A percentile compares a stretch with the other conserved stretches of the same genome.
Evolutionary conservation across 75 land plant species (phyloP).

Genomic region (Isoetes taiwanensis): DNA sequence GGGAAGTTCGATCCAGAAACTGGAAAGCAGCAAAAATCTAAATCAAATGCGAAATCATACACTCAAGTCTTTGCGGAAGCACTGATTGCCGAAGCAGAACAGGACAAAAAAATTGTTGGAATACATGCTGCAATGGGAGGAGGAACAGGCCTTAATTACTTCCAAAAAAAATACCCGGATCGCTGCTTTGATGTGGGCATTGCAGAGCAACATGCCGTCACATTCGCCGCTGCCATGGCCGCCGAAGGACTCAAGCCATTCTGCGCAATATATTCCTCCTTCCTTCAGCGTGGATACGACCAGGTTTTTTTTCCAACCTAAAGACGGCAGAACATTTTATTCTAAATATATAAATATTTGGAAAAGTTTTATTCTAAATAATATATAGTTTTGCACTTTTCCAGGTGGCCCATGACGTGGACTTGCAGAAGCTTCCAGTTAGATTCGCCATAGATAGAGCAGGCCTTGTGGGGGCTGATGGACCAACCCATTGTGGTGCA

Average conservation of each 20-base stretch:
- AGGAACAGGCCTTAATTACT: slow-evolving; percentile 28
- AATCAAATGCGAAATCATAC: slow-evolving; percentile 10
- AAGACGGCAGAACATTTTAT: too few species aligned
- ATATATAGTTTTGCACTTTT: too few species aligned
- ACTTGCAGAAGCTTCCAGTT: slow-evolving; percentile 52
- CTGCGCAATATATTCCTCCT: slow-evolving; percentile 54
- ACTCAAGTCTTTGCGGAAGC: slow-evolving; percentile 26
- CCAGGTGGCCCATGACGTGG: slow-evolving; percentile 55
- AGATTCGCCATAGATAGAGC: slow-evolving; percentile 52
- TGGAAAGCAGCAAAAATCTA: slow-evolving; percentile 21
- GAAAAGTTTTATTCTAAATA: too few species aligned
- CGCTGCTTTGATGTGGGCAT: slow-evolving; percentile 13
- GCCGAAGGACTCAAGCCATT: slow-evolving; percentile 30
- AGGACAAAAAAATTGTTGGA: slow-evolving; percentile 16
- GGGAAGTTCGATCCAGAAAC: slow-evolving; percentile 63
- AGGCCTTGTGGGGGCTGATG: slow-evolving; percentile 56
- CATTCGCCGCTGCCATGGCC: slow-evolving; percentile 13
- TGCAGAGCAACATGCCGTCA: slow-evolving; percentile 16
- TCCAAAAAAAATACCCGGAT: slow-evolving; percentile 22
- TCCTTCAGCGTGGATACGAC: slow-evolving; percentile 49
- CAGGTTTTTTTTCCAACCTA: too few species aligned
- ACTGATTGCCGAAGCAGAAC: slow-evolving; percentile 24
- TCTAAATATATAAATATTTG: too few species aligned
- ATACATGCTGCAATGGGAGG: slow-evolving; percentile 37
- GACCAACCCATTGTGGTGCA: slow-evolving; percentile 49